Conservation (phyloP, 2,329 filamentous ascomycete species). For the Colletotrichum liriopes region DNA sequence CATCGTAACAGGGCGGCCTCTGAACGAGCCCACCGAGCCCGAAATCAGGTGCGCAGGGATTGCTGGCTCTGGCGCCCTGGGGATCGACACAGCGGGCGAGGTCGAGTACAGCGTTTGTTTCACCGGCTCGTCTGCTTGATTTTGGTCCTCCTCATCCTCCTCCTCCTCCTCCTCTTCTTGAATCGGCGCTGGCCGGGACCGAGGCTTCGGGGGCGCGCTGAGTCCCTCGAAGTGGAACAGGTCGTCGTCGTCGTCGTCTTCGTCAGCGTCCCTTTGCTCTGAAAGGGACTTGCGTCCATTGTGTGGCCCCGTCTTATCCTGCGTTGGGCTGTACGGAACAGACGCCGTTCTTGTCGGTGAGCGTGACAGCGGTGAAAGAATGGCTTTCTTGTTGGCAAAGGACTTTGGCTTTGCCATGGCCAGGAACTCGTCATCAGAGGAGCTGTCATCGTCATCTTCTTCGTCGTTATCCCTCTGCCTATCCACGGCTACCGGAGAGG, state of each 20-base stretch:
- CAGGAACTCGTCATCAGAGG: slow-evolving; percentile 59
- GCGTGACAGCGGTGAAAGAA: slow-evolving; percentile 37
- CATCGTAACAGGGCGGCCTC: slow-evolving; percentile 67
- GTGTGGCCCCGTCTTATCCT: slow-evolving; percentile 11
- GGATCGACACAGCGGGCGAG: slow-evolving; percentile 61
- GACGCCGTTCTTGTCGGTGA: slow-evolving; percentile 32
- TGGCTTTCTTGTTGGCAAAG: slow-evolving; percentile 48
- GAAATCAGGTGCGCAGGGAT: slow-evolving; percentile 47
- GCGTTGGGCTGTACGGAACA: slow-evolving; percentile 25
- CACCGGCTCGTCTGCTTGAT: slow-evolving; percentile 34
- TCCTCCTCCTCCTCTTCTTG: slow-evolving; percentile 56
- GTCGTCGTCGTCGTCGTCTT: slow-evolving; percentile 51
- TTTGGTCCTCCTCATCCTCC: slow-evolving; percentile 49
- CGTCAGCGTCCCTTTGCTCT: slow-evolving; percentile 31
- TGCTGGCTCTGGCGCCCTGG: slow-evolving; percentile 48
- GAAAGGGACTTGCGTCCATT: background rate
- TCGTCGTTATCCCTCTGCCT: slow-evolving; percentile 10
- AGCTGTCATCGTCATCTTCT: slow-evolving; percentile 50
- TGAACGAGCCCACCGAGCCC: slow-evolving; percentile 68
- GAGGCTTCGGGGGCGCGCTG: slow-evolving; percentile 49
- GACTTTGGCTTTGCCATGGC: slow-evolving; percentile 57
- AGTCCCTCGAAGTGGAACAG: slow-evolving; percentile 64
- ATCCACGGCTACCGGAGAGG: background rate
- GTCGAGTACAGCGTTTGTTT: slow-evolving; percentile 56
- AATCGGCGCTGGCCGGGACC: slow-evolving; percentile 47